phyloP scores from a whole-genome alignment of 805 yeast genomes.

The Metschnikowia santaceciliae region DNA sequence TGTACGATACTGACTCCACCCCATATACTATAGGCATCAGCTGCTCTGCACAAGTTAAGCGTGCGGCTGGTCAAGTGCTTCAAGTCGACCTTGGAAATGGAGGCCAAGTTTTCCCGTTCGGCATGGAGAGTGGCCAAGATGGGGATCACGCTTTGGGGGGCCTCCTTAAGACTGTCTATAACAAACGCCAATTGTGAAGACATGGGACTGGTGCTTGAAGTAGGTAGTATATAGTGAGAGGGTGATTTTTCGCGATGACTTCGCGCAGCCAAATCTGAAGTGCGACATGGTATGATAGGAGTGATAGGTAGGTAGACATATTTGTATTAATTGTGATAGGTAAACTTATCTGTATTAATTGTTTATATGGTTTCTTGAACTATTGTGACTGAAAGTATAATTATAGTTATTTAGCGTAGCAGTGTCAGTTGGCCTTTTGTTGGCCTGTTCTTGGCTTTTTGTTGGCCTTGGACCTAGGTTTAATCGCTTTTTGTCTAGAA shows the following conservation, averaged over 20 bases:
- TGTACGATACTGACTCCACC: constrained; percentile 52
- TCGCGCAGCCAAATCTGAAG: background rate
- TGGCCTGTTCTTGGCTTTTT: too few relatives aligned
- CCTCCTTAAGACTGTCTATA: constrained; percentile 25
- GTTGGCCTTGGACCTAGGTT: too few relatives aligned
- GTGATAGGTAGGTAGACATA: too few relatives aligned
- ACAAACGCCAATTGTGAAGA: constrained; percentile 23
- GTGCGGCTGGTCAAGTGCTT: constrained; percentile 46
- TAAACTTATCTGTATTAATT: too few relatives aligned
- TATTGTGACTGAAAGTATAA: too few relatives aligned
- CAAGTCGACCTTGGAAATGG: constrained; percentile 47
- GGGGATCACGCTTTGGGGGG: constrained; percentile 25
- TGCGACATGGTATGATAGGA: too few relatives aligned
- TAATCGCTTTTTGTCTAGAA: constrained; percentile 4
- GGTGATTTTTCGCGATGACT: constrained; percentile 2
- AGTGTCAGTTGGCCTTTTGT: too few relatives aligned
- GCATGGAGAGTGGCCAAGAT: constrained; percentile 28
- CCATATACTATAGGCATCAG: constrained; percentile 46
- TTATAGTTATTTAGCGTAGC: too few relatives aligned
- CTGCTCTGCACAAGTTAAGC: constrained; percentile 42
- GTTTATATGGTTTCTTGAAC: too few relatives aligned
- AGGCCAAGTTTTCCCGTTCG: constrained; percentile 28
- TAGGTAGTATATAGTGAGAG: background rate
- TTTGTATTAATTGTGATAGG: too few relatives aligned
- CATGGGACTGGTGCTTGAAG: constrained; percentile 10